Conservation (phyloP, 805 yeast genomes). For the Candida tallmaniae region DNA sequence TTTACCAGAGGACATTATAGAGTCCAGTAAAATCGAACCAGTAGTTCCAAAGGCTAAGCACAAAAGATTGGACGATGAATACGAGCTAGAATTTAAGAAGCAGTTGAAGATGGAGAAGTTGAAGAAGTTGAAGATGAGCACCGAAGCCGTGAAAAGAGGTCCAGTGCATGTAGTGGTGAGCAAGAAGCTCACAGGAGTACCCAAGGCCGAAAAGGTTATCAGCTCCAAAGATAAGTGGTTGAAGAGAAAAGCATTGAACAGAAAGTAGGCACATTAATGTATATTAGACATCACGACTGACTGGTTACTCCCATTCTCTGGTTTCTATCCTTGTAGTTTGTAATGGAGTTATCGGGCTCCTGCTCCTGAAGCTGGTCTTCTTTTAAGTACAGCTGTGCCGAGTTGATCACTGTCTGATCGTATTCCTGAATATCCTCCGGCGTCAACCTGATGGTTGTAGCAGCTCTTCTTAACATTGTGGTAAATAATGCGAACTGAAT, state of each 20-base stretch:
- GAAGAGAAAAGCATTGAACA: slow-evolving; percentile 33
- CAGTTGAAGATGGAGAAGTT: slow-evolving; percentile 34
- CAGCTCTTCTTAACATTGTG: slow-evolving; percentile 64
- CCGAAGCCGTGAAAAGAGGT: slow-evolving; percentile 31
- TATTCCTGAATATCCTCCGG: slow-evolving; percentile 62
- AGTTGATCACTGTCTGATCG: slow-evolving; percentile 27
- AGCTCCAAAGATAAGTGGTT: slow-evolving; percentile 36
- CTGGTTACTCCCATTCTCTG: slow-evolving; percentile 23
- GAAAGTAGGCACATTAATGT: slow-evolving; percentile 23
- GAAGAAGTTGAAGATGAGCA: slow-evolving; percentile 18
- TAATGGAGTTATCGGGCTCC: slow-evolving; percentile 12
- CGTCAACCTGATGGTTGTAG: slow-evolving; percentile 60
- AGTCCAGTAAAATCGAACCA: slow-evolving; percentile 13
- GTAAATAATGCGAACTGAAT: neutral
- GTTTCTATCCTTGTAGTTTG: slow-evolving; percentile 15
- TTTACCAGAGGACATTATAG: slow-evolving; percentile 38
- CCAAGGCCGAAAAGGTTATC: slow-evolving; percentile 32
- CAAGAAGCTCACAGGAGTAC: slow-evolving; percentile 25
- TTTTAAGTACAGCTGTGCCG: slow-evolving; percentile 7
- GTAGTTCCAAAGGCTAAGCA: slow-evolving; percentile 21
- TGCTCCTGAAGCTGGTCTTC: slow-evolving; percentile 9
- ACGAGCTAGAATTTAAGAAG: slow-evolving; percentile 24
- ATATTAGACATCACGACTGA: too few species aligned
- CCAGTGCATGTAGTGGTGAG: slow-evolving; percentile 38
- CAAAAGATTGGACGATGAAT: slow-evolving; percentile 28